Evolutionary conservation across 2,329 filamentous ascomycete species (phyloP), one percentile per base, ranked within the genome.

Genomic region (Cladosporium sp.): DNA sequence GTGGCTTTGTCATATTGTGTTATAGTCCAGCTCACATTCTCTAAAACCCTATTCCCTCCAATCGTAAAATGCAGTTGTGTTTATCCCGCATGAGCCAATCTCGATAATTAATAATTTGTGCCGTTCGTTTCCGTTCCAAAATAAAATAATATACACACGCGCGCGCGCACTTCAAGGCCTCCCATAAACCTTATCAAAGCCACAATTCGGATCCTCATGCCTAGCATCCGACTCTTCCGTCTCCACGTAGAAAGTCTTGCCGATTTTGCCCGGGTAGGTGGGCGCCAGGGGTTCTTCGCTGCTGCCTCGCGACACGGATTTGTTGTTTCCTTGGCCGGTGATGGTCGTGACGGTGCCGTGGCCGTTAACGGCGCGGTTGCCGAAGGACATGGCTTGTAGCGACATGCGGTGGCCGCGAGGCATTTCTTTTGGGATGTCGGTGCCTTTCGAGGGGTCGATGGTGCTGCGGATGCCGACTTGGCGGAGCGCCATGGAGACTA

Each of bases 401-500:
- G 45, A 48, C 36, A 48, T 48, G 27, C 45, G 45, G 36, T 48
- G 38, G 38, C 45, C 45, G 18, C 45, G 45, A 27, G 36, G 16
- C 29, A 39, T 33, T 15, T 29, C 45, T 33, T 48, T 48, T 13
- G 36, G 45, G 45, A 48, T 40, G 36, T 48, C 36, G 27, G 36
- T 48, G 8, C 27, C 45, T 30, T 19, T 40, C 11, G 41, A 33
- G 16, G 16, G 27, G 29, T 48, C 45, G 19, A 48, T n/a, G 12
- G 35, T 36, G 45, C 45, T 48, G 18, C 45, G 45, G 13, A 48
- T 15, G 8, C 45, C 45, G 29, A 27, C 38, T 15, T 22, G 38
- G 7, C 30, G 38, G 18, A 50, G 47, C 3, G 16, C 20, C 3
- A 15, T 25, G 18, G 47, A 50, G 22, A 78, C 66, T 0, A 79